These are phyloP conservation scores for Mediolabrus comicus DNA, from an alignment of 108 stramenopile genomes.

Conservation along the genomic window DNA sequence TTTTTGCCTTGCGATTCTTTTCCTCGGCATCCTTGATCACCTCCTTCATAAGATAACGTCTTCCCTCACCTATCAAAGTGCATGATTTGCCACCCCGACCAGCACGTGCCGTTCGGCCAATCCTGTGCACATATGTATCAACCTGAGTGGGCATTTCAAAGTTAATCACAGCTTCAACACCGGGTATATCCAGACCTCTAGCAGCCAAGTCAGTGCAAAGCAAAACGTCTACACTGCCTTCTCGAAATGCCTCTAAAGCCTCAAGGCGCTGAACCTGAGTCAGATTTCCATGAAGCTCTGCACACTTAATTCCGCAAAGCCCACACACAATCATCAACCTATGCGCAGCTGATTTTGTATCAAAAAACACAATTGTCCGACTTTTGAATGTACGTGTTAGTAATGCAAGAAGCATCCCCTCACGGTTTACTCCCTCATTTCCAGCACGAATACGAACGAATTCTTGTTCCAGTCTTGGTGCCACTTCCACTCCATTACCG, in stretches of 20 bases:
- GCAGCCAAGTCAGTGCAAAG: constrained; percentile 86
- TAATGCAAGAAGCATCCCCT: constrained; percentile 85
- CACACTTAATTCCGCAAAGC: constrained; percentile 73
- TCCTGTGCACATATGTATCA: constrained; percentile 90
- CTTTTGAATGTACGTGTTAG: constrained; percentile 87
- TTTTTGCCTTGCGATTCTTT: constrained; percentile 37
- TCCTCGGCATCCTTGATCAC: constrained; percentile 85
- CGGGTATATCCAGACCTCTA: constrained; percentile 87
- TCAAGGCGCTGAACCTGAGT: constrained; percentile 56
- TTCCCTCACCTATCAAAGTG: constrained; percentile 93
- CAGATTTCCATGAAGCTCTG: constrained; percentile 78
- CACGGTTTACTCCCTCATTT: constrained; percentile 31
- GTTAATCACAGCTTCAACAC: constrained; percentile 76
- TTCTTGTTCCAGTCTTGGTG: constrained; percentile 53
- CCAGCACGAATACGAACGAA: constrained; percentile 47
- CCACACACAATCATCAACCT: constrained; percentile 86
- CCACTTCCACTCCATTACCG: constrained; percentile 75
- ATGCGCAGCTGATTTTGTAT: constrained; percentile 87
- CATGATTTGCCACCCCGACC: constrained; percentile 77
- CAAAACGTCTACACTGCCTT: constrained; percentile 46
- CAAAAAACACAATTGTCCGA: constrained; percentile 88
- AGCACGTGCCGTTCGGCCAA: constrained; percentile 91
- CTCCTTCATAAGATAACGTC: constrained; percentile 87
- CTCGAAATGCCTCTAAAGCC: constrained; percentile 79
- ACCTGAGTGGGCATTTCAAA: constrained; percentile 66